A percentile compares a stretch with the other conserved stretches of the same genome.
phyloP scores from a whole-genome alignment of 164 flowering plant genomes.

The Aristolochia californica region DNA sequence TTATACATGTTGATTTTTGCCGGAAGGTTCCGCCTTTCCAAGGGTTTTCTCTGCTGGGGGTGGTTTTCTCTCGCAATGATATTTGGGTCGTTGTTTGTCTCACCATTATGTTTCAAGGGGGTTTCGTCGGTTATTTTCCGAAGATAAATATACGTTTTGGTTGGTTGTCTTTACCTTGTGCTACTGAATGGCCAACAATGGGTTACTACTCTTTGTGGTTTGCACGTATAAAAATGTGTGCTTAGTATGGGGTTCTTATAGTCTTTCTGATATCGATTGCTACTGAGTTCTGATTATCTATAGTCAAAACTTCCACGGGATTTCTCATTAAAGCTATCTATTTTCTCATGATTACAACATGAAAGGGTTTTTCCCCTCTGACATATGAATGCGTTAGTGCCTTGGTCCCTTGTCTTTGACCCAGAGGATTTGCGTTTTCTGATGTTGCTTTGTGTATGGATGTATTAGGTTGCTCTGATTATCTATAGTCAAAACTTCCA shows the following conservation, averaged over 20 bases:
- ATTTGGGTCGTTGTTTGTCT: not conserved
- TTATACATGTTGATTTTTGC: not conserved
- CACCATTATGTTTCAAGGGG: no score
- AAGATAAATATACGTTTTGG: no score
- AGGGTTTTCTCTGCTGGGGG: not conserved
- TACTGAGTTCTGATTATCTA: no score
- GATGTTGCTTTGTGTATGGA: not conserved
- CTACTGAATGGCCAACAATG: no score
- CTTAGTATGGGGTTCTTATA: not conserved
- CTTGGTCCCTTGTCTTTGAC: not conserved
- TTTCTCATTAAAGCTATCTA: no score
- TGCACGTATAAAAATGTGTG: not conserved
- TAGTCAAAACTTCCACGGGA: no score
- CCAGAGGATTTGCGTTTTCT: no score
- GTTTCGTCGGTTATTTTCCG: no score
- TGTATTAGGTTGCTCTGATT: constrained; percentile 20
- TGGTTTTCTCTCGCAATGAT: not conserved
- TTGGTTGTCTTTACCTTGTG: no score
- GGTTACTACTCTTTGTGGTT: no score
- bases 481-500: no score
- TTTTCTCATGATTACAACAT: not conserved
- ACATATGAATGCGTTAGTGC: not conserved
- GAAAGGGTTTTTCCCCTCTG: not conserved
- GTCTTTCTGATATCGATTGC: no score
- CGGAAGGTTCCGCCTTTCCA: not conserved